Conservation (phyloP, 1,139 yeast genomes). For the Martiniozyma asiatica region DNA sequence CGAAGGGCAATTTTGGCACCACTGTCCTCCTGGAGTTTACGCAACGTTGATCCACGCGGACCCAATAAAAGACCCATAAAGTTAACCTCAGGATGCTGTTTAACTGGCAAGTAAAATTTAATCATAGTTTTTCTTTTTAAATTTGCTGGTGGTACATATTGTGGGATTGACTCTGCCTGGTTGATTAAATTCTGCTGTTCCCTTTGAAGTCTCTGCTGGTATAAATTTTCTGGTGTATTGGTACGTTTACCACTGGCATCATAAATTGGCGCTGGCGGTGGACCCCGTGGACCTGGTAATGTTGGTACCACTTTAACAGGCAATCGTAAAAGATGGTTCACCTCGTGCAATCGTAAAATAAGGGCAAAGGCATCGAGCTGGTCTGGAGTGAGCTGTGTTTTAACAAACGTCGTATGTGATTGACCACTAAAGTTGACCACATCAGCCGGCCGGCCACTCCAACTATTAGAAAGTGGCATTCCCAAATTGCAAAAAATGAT, state of each 20-base stretch:
- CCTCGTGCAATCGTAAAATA: conserved; percentile 1
- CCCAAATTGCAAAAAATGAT: background rate
- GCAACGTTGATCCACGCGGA: conserved; percentile 87
- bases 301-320: too few relatives aligned
- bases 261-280: conserved; percentile 89
- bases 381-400: background rate
- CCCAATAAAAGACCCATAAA: conserved; percentile 87
- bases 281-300: too few relatives aligned
- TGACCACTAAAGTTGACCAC: too few relatives aligned
- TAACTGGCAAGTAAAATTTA: conserved; percentile 74
- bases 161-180: conserved; percentile 62
- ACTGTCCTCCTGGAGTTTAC: conserved; percentile 67
- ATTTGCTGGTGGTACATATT: conserved; percentile 69
- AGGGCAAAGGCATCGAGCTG: conserved; percentile 3
- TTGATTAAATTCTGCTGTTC: conserved; percentile 75
- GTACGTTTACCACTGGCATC: conserved; percentile 73
- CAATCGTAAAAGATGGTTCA: too few relatives aligned
- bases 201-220: conserved; percentile 49
- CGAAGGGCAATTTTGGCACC: conserved; percentile 82
- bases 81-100: conserved; percentile 84
- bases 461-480: conserved; percentile 2
- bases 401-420: background rate
- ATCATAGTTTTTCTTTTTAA: conserved; percentile 66
- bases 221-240: conserved; percentile 70
- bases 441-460: background rate